Evolutionary conservation across 1,284 basidiomycete genomes (phyloP), one percentile per base, ranked within the genome.

Genomic region (Tausonia pullulans): DNA sequence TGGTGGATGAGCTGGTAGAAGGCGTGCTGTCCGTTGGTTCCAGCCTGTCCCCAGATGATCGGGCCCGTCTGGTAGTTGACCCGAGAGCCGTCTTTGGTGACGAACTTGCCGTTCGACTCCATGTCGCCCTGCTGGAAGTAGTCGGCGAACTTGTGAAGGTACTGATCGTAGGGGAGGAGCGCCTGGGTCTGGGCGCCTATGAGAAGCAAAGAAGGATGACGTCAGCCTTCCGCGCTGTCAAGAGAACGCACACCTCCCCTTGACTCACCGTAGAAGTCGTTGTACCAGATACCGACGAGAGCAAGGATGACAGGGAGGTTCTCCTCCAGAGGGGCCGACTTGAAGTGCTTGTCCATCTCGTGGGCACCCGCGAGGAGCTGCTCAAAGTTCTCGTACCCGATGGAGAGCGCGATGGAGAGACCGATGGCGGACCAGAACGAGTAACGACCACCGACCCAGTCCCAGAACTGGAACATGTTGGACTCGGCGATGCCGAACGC

Each of bases 381-480:
- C 77, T 90, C 86, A 76, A 98, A 98, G 82, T 95, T 89, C 56
- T 96, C 89, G 75, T 85, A 97, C 5, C 95, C 96, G 71, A 98
- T 89, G 65, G 87, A 86, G 65, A 98, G 81, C 62, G 90, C 88
- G 76, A 98, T 98, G 59, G 89, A 90, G 61, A 98, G 82, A 68
- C 95, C 96, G 71, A 98, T 98, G 45, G 96, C 94, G 68, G 90
- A 92, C 95, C 96, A 98, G 71, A 98, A 83, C 71, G 89, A 93
- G 83, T 98, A 98, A 69, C 95, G 86, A 53, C 96, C 95, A 69
- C 95, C 95, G 69, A 98, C 95, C 96, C 96, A 98, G 79, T 98
- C 96, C 95, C 95, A 98, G 85, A 98, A 98, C 76, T 89, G 86
- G 85, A 98, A 98, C 94, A 98, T 98, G 81, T 98, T 98, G 71